phyloP scores from a whole-genome alignment of 768 basidiomycete genomes.

The Podaxis sp. region DNA sequence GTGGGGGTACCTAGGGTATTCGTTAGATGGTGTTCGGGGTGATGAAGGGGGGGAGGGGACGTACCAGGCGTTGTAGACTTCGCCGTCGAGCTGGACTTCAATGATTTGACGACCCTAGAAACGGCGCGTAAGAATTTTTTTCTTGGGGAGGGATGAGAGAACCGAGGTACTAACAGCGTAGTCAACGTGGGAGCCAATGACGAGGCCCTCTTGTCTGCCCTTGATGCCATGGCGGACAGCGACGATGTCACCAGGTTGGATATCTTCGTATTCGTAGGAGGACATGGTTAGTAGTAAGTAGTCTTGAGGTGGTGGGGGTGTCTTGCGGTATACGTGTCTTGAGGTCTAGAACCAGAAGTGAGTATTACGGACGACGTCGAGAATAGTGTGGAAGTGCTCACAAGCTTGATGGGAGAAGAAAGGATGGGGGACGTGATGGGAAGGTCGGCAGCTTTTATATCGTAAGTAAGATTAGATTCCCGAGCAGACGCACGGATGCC shows the following conservation, averaged over 20 bases:
- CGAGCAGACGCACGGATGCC: constrained; percentile 29
- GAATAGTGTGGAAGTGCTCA: background rate
- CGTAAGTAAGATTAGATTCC: constrained; percentile 21
- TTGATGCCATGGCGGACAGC: constrained; percentile 62
- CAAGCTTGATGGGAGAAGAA: constrained; percentile 18
- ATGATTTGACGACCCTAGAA: constrained; percentile 76
- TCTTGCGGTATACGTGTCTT: background rate
- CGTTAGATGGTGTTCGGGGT: background rate
- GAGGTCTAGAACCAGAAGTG: constrained; percentile 8
- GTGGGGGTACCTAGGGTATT: constrained; percentile 60
- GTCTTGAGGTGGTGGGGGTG: constrained; percentile 7
- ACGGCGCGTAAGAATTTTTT: constrained; percentile 7
- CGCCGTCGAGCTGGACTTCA: constrained; percentile 76
- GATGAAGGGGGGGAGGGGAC: background rate
- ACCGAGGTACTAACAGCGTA: constrained; percentile 46
- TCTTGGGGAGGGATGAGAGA: background rate
- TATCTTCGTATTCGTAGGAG: constrained; percentile 16
- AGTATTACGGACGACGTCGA: constrained; percentile 4
- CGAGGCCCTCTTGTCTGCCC: constrained; percentile 75
- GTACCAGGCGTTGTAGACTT: constrained; percentile 69
- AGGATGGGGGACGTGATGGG: constrained; percentile 18
- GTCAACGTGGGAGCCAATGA: constrained; percentile 75
- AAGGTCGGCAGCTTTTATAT: constrained; percentile 21
- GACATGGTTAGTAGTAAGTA: constrained; percentile 16
- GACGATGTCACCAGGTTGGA: constrained; percentile 81